Evolutionary conservation across 1,139 yeast genomes (phyloP).

Genomic region (Sugiyamaella sp.): DNA sequence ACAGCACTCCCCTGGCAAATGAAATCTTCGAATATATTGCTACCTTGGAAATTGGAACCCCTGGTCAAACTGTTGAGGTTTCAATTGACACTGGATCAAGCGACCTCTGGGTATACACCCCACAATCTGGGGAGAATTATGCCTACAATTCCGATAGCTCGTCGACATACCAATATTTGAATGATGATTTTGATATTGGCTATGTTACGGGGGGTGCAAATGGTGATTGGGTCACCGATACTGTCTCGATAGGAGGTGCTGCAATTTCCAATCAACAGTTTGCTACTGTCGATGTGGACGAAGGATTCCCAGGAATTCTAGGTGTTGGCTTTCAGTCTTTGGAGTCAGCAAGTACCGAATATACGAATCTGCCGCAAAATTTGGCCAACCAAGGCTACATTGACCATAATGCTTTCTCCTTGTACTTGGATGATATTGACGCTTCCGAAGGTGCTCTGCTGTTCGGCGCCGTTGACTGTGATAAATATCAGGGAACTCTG

Average conservation of each 20-base stretch:
- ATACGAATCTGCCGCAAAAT: slow-evolving; percentile 50
- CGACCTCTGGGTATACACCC: slow-evolving; percentile 65
- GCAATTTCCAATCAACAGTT: slow-evolving; percentile 28
- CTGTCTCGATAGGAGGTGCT: slow-evolving; percentile 44
- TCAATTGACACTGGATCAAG: slow-evolving; percentile 70
- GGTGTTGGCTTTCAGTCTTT: slow-evolving; percentile 44
- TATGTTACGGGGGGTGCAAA: slow-evolving; percentile 65
- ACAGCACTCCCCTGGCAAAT: background rate
- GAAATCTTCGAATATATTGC: background rate
- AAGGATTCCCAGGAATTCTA: slow-evolving; percentile 40
- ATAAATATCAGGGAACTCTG: slow-evolving; percentile 53
- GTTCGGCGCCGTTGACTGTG: slow-evolving; percentile 62
- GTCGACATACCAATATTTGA: slow-evolving; percentile 15
- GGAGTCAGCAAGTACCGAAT: slow-evolving; percentile 34
- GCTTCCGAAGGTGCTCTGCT: slow-evolving; percentile 52
- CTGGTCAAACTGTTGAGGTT: slow-evolving; percentile 54
- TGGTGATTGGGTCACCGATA: slow-evolving; percentile 66
- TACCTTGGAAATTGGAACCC: slow-evolving; percentile 55
- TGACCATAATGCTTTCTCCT: slow-evolving; percentile 52
- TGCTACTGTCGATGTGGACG: slow-evolving; percentile 39
- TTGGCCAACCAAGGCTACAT: slow-evolving; percentile 53
- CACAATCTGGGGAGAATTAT: slow-evolving; percentile 44
- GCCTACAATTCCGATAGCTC: slow-evolving; percentile 28
- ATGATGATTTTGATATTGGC: slow-evolving; percentile 46
- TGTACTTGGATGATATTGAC: slow-evolving; percentile 51